Conservation (phyloP, 768 basidiomycete genomes). For the Cystobasidiopsis lactophilus region DNA sequence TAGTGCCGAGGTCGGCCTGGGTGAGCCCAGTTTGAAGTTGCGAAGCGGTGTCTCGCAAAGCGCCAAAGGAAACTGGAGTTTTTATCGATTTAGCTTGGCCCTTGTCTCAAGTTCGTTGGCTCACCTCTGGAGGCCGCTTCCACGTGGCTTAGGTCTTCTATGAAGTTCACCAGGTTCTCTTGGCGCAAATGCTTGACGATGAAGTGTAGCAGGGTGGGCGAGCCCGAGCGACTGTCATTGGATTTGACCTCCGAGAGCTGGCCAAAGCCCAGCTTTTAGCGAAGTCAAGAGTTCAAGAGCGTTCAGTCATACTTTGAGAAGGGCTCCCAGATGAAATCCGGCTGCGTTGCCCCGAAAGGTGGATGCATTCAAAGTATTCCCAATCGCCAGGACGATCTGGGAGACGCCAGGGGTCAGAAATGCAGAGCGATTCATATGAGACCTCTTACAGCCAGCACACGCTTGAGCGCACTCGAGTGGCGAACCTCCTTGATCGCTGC, state of each 20-base stretch:
- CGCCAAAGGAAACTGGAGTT: conserved; percentile 47
- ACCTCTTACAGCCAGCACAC: conserved; percentile 39
- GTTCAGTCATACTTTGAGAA: conserved; percentile 41
- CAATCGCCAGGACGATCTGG: conserved; percentile 52
- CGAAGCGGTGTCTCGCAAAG: conserved; percentile 38
- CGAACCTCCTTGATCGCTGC: conserved; percentile 50
- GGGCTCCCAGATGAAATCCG: conserved; percentile 63
- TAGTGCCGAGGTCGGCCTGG: no score
- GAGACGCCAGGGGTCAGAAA: not conserved
- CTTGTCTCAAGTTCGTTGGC: conserved; percentile 12
- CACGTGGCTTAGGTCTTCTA: conserved; percentile 56
- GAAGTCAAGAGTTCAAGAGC: not conserved
- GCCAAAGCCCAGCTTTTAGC: not conserved
- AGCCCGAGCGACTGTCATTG: conserved; percentile 38
- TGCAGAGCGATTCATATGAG: not conserved
- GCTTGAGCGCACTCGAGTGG: conserved; percentile 41
- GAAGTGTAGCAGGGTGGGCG: conserved; percentile 75
- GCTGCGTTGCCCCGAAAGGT: conserved; percentile 61
- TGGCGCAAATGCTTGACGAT: conserved; percentile 52
- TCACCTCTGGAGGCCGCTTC: conserved; percentile 63
- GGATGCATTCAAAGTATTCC: conserved; percentile 61
- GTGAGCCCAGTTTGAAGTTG: conserved; percentile 36
- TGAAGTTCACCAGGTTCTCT: conserved; percentile 39
- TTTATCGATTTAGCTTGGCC: not conserved
- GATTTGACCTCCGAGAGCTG: conserved; percentile 51